Percentiles rank a stretch among this genome's conserved stretches.
phyloP scores from a whole-genome alignment of 1,139 yeast genomes.

The Kazachstania sp. region DNA sequence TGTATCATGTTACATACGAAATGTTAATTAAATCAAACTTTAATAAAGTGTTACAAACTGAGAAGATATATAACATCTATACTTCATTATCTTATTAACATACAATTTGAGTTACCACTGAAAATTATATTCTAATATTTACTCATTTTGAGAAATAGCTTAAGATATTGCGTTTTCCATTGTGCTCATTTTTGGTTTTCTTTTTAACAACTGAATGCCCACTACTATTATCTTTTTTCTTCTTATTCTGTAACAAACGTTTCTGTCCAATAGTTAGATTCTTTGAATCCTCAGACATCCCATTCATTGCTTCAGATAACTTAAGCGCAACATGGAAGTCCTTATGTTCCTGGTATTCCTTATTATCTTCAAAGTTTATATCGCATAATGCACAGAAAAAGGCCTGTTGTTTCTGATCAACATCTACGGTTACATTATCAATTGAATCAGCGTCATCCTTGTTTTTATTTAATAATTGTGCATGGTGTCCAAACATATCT shows the following conservation, averaged over 20 bases:
- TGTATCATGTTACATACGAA: too few relatives aligned
- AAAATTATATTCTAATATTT: neutral
- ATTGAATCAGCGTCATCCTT: neutral
- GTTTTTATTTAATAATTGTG: slow-evolving; percentile 7
- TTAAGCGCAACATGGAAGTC: slow-evolving; percentile 28
- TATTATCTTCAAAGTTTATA: slow-evolving; percentile 9
- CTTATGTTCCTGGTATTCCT: slow-evolving; percentile 23
- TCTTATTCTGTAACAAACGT: slow-evolving; percentile 17
- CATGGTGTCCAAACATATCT: slow-evolving; percentile 35
- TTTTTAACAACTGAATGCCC: neutral
- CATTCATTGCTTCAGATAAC: slow-evolving; percentile 28
- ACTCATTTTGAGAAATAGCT: neutral
- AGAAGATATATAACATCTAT: too few relatives aligned
- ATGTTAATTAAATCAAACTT: too few relatives aligned
- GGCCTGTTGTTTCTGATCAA: neutral
- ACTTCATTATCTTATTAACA: neutral
- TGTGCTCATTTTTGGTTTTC: neutral
- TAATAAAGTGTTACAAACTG: too few relatives aligned
- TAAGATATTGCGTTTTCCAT: neutral
- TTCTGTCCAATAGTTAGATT: slow-evolving; percentile 26
- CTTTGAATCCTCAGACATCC: slow-evolving; percentile 18
- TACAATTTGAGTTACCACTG: neutral
- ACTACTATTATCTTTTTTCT: neutral
- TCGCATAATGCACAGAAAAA: slow-evolving; percentile 19
- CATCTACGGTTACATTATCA: neutral